These are phyloP conservation scores for Cercospora sp. DNA, from an alignment of 2,329 filamentous ascomycete genomes.

Conservation along the genomic window DNA sequence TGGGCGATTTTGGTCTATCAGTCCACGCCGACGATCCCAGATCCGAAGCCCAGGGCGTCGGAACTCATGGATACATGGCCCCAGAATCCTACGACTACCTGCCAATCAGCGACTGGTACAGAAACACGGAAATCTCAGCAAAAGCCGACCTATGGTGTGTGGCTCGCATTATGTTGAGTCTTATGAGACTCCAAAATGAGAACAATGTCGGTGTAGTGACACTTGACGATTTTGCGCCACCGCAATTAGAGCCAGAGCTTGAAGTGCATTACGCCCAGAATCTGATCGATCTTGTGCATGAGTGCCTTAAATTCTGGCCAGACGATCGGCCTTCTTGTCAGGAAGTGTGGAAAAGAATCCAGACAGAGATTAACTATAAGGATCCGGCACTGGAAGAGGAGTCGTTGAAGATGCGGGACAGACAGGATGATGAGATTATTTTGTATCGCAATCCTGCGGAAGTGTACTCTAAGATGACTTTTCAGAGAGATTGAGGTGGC, in stretches of 20 bases:
- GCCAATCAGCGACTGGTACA: neutral
- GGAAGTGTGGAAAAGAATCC: neutral
- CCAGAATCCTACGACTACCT: neutral
- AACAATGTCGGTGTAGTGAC: neutral
- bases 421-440: neutral
- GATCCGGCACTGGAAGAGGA: neutral
- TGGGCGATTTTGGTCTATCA: neutral
- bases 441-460: slow-evolving; percentile 3
- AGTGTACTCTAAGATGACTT: neutral
- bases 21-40: neutral
- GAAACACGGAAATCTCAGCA: neutral
- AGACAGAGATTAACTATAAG: neutral
- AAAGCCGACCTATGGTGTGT: neutral
- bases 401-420: neutral
- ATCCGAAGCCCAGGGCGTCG: neutral
- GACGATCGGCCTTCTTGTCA: neutral
- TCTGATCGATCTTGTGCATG: slow-evolving; percentile 1
- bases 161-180: slow-evolving; percentile 1
- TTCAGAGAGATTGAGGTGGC: neutral
- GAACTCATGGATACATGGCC: slow-evolving; percentile 1
- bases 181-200: neutral
- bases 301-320: neutral
- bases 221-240: neutral
- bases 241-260: neutral
- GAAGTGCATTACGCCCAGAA: neutral